Evolutionary conservation across 495 filamentous ascomycete genomes (phyloP).

Genomic region (Aspergillus ostianus): DNA sequence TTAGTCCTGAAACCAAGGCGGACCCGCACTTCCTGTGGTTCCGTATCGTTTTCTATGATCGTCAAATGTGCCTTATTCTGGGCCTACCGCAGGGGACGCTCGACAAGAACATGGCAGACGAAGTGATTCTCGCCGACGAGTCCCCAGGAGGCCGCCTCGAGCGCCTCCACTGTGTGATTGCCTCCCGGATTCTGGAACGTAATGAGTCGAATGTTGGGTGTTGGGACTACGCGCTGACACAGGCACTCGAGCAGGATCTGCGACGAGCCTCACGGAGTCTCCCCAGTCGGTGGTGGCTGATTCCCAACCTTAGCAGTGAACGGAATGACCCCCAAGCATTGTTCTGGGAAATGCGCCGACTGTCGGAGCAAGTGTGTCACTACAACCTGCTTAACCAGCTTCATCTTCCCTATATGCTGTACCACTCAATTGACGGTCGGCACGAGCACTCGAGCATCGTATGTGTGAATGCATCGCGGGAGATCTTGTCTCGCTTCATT

Average conservation of each 20-base stretch:
- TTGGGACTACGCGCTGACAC: conserved; percentile 20
- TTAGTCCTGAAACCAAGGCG: conserved; percentile 18
- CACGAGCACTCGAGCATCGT: conserved; percentile 36
- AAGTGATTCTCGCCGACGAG: conserved; percentile 14
- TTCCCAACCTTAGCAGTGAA: conserved; percentile 8
- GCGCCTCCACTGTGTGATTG: conserved; percentile 23
- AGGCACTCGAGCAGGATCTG: conserved; percentile 44
- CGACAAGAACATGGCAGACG: conserved; percentile 34
- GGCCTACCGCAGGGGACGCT: conserved; percentile 44
- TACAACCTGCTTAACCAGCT: conserved; percentile 36
- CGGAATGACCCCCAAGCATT: not conserved
- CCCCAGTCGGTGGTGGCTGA: conserved; percentile 40
- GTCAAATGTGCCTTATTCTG: conserved; percentile 45
- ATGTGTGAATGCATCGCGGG: conserved; percentile 45
- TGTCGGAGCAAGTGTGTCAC: conserved; percentile 38
- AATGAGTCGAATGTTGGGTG: conserved; percentile 26
- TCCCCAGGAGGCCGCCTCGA: conserved; percentile 25
- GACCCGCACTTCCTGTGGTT: conserved; percentile 27
- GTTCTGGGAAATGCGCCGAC: conserved; percentile 13
- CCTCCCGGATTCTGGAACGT: conserved; percentile 45
- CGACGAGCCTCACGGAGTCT: conserved; percentile 36
- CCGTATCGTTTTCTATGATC: conserved; percentile 35
- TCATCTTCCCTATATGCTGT: conserved; percentile 33
- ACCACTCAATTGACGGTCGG: conserved; percentile 11
- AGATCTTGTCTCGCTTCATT: conserved; percentile 45